Percentiles rank a stretch among this genome's conserved stretches.
These are phyloP conservation scores for Graphiopsis chlorocephala DNA, from an alignment of 2,329 filamentous ascomycete species.

Conservation along the genomic window DNA sequence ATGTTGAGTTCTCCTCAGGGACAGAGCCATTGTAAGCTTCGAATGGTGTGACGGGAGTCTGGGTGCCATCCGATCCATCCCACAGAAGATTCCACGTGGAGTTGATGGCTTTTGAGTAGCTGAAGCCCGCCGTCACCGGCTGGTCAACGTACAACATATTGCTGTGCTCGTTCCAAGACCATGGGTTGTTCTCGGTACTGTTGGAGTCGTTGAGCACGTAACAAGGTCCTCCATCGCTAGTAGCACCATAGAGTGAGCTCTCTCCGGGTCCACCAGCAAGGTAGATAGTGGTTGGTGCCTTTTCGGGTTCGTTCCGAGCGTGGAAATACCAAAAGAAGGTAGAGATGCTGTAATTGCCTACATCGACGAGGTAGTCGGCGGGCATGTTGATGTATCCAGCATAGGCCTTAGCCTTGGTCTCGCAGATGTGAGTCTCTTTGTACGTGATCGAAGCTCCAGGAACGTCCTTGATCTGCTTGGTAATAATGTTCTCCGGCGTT, in stretches of 20 bases:
- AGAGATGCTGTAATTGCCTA: conserved; percentile 26
- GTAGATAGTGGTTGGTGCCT: conserved; percentile 24
- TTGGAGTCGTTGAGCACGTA: conserved; percentile 40
- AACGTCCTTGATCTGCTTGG: conserved; percentile 14
- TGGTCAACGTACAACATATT: conserved; percentile 42
- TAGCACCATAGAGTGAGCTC: conserved; percentile 52
- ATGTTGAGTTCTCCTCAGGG: conserved; percentile 23
- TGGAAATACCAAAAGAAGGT: conserved; percentile 30
- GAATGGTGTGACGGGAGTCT: conserved; percentile 31
- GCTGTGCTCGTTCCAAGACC: conserved; percentile 43
- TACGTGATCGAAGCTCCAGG: conserved; percentile 27
- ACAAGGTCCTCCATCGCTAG: conserved; percentile 49
- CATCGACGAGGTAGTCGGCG: conserved; percentile 32
- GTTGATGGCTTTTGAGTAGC: conserved; percentile 61
- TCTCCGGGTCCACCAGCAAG: conserved; percentile 57
- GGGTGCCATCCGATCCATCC: conserved; percentile 27
- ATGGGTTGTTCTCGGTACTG: conserved; percentile 45
- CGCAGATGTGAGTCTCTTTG: conserved; percentile 44
- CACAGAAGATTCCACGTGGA: conserved; percentile 53
- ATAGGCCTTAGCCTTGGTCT: conserved; percentile 54
- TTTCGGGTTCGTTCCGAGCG: conserved; percentile 19
- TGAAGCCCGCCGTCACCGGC: conserved; percentile 58
- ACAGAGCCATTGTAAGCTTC: conserved; percentile 18
- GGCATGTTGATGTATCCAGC: conserved; percentile 57
- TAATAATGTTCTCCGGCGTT: conserved; percentile 16